phyloP scores from a whole-genome alignment of 345 rosid genomes.

The Trapa bicornis region DNA sequence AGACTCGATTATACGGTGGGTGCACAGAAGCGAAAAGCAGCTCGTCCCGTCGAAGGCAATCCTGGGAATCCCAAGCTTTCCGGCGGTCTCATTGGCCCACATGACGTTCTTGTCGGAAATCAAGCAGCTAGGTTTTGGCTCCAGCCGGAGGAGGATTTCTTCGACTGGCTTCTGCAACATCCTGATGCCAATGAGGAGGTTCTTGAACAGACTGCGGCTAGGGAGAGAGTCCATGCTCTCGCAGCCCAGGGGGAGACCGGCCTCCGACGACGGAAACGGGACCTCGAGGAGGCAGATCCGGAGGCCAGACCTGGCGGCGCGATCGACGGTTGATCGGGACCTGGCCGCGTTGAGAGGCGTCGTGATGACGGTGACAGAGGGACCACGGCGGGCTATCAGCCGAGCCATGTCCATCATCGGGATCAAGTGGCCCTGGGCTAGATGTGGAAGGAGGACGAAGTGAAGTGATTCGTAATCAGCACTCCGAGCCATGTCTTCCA shows the following conservation, averaged over 20 bases:
- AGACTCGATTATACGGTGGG: constrained; percentile 11
- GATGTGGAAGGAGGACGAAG: constrained; percentile 32
- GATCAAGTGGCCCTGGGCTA: constrained; percentile 41
- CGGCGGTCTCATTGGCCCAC: constrained; percentile 12
- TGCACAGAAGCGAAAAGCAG: constrained; percentile 16
- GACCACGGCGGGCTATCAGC: constrained; percentile 27
- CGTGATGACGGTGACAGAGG: constrained; percentile 24
- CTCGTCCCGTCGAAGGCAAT: constrained; percentile 23
- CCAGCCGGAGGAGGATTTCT: background rate
- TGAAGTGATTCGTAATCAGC: constrained; percentile 13
- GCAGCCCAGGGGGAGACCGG: constrained; percentile 24
- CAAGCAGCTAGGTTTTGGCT: constrained; percentile 21
- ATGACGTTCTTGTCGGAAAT: constrained; percentile 16
- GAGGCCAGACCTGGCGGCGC: constrained; percentile 13
- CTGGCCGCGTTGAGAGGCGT: constrained; percentile 23
- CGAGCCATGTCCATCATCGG: constrained; percentile 38
- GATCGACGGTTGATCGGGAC: background rate
- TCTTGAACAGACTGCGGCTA: background rate
- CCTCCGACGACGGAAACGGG: constrained; percentile 16
- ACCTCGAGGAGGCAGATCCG: constrained; percentile 12
- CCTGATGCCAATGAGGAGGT: constrained; percentile 10
- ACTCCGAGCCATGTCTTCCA: background rate
- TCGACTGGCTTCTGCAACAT: constrained; percentile 17
- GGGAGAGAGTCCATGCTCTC: constrained; percentile 30
- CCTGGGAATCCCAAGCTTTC: constrained; percentile 16